These are phyloP conservation scores for Mucor circinelloides DNA, from an alignment of 371 early-diverging fungal species.

Conservation along the genomic window DNA sequence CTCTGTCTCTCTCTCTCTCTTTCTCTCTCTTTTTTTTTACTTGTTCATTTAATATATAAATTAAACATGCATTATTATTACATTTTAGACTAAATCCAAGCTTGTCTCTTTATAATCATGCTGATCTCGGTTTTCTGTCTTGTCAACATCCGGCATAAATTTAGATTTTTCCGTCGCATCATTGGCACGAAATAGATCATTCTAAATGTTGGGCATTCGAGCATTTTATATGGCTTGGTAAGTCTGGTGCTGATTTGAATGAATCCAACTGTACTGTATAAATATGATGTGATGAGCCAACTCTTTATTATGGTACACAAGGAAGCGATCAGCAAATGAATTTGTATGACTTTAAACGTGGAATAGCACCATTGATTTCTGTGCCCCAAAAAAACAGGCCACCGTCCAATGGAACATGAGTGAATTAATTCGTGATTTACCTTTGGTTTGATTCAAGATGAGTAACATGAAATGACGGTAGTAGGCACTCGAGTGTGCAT, in stretches of 20 bases:
- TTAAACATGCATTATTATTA: conserved; percentile 11
- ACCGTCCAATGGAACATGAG: background rate
- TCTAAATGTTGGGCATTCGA: background rate
- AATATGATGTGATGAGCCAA: no score
- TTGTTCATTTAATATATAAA: conserved; percentile 1
- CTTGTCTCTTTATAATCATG: background rate
- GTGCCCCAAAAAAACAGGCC: background rate
- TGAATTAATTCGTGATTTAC: background rate
- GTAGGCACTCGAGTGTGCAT: background rate
- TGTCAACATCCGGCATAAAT: background rate
- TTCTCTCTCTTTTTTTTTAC: background rate
- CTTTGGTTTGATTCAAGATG: background rate
- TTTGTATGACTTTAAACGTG: conserved; percentile 1
- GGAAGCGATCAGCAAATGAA: background rate
- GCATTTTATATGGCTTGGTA: background rate
- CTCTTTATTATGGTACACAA: conserved; percentile 4
- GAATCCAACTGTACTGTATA: no score
- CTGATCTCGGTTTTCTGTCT: background rate
- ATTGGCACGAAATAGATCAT: no score
- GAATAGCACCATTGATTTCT: background rate
- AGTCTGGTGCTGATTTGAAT: background rate
- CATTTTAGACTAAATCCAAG: background rate
- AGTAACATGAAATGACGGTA: background rate
- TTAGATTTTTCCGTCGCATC: no score
- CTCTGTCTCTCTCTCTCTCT: no score